phyloP scores from a whole-genome alignment of 495 filamentous ascomycete species.

The Staphylotrichum tortipilum region DNA sequence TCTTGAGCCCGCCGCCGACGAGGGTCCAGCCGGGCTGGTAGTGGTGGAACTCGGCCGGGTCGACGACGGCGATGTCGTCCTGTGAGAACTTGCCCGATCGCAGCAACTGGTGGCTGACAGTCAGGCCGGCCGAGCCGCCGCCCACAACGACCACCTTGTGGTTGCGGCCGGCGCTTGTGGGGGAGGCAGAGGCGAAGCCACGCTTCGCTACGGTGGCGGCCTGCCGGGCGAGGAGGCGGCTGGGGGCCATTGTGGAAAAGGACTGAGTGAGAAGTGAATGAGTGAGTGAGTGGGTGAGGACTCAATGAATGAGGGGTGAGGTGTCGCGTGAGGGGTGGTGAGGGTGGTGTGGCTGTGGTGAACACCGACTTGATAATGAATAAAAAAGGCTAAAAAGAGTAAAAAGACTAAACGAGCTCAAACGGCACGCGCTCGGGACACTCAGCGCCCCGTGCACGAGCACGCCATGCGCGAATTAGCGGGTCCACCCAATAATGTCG shows the following conservation, averaged over 20 bases:
- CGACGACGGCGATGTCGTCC: constrained; percentile 59
- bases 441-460: neutral
- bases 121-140: constrained; percentile 53
- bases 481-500: neutral
- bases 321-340: no score
- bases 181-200: constrained; percentile 23
- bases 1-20: constrained; percentile 55
- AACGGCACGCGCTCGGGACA: neutral
- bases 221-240: constrained; percentile 2
- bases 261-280: neutral
- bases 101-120: constrained; percentile 56
- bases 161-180: constrained; percentile 26
- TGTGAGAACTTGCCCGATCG: constrained; percentile 44
- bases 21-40: constrained; percentile 68
- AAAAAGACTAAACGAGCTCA: neutral
- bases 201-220: constrained; percentile 1
- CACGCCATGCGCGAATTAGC: neutral
- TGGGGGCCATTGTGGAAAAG: constrained; percentile 5
- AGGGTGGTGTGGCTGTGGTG: no score
- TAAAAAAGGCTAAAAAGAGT: neutral
- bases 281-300: neutral
- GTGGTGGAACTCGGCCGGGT: constrained; percentile 56
- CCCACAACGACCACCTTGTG: constrained; percentile 60
- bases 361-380: neutral
- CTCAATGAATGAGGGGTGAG: neutral